Percentiles rank a stretch among this genome's conserved stretches.
phyloP scores from a whole-genome alignment of 1,139 yeast genomes.

The Candida frijolesensis region DNA sequence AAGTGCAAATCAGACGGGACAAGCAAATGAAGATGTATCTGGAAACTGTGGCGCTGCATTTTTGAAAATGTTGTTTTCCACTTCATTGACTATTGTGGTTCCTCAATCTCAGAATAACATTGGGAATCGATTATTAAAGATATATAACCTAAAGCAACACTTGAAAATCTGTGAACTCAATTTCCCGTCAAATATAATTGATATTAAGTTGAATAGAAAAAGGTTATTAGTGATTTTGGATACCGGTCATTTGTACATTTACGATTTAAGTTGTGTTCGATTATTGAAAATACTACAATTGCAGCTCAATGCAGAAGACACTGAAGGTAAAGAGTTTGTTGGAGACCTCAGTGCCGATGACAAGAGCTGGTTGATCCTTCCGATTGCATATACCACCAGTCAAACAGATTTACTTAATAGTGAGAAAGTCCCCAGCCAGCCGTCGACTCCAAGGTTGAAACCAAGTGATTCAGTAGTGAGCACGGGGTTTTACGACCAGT shows the following conservation, averaged over 20 bases:
- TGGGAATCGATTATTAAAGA: conserved; percentile 54
- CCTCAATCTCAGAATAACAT: conserved; percentile 46
- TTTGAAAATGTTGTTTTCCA: conserved; percentile 68
- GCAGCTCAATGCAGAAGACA: conserved; percentile 23
- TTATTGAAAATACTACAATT: conserved; percentile 64
- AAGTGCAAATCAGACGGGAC: conserved; percentile 9
- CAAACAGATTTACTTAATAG: conserved; percentile 33
- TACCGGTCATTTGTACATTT: conserved; percentile 64
- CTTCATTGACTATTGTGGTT: conserved; percentile 67
- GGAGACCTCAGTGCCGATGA: conserved; percentile 56
- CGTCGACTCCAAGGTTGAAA: conserved; percentile 17
- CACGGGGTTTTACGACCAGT: conserved; percentile 9
- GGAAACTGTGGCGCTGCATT: conserved; percentile 29
- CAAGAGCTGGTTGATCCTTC: conserved; percentile 47
- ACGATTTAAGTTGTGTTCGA: conserved; percentile 74
- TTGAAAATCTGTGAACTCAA: conserved; percentile 71
- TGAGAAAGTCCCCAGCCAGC: conserved; percentile 11
- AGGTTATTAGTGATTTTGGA: conserved; percentile 63
- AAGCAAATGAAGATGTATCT: conserved; percentile 6
- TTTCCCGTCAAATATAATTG: conserved; percentile 62
- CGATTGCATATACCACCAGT: conserved; percentile 29
- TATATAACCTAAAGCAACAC: conserved; percentile 68
- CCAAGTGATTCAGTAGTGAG: conserved; percentile 23
- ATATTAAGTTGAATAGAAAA: conserved; percentile 66
- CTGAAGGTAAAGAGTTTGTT: conserved; percentile 31